Percentiles rank a stretch among this genome's conserved stretches.
Conservation (phyloP, 345 rosid species). For the Orychophragmus violaceus region DNA sequence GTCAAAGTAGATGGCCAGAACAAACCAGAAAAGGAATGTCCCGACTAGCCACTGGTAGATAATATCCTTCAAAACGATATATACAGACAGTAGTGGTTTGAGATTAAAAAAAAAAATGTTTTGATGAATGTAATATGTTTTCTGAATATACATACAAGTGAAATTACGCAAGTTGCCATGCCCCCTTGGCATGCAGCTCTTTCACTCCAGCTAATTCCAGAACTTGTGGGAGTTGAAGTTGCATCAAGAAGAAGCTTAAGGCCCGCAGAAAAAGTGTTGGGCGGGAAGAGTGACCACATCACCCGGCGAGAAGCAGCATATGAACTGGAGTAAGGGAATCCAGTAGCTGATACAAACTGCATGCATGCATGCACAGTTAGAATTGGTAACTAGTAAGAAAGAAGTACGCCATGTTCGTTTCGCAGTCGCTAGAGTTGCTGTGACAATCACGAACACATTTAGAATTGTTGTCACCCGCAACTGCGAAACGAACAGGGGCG, state of each 20-base stretch:
- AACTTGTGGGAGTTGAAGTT: constrained; percentile 44
- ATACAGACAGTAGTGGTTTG: neutral
- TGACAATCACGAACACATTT: too few species aligned
- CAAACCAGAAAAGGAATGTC: constrained; percentile 58
- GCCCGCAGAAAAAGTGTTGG: constrained; percentile 68
- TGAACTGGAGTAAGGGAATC: constrained; percentile 47
- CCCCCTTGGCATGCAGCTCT: constrained; percentile 45
- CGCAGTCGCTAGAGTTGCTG: too few species aligned
- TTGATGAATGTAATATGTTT: neutral
- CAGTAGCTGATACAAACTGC: constrained; percentile 47
- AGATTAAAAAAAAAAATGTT: neutral
- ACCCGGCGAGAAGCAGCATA: constrained; percentile 17
- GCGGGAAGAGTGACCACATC: constrained; percentile 83
- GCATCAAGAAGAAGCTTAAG: constrained; percentile 46
- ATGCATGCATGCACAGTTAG: too few species aligned
- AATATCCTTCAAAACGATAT: constrained; percentile 46
- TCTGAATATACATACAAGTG: constrained; percentile 46
- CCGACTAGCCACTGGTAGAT: constrained; percentile 57
- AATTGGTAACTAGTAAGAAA: constrained; percentile 14
- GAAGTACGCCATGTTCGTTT: too few species aligned
- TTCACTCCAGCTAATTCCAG: constrained; percentile 75
- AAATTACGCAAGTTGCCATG: constrained; percentile 42
- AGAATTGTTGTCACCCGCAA: too few species aligned
- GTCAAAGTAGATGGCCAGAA: constrained; percentile 74
- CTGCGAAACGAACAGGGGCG: too few species aligned